Evolutionary conservation across 2,329 filamentous ascomycete species (phyloP), one percentile per base, ranked within the genome.

Genomic region (Raffaelea arxii): DNA sequence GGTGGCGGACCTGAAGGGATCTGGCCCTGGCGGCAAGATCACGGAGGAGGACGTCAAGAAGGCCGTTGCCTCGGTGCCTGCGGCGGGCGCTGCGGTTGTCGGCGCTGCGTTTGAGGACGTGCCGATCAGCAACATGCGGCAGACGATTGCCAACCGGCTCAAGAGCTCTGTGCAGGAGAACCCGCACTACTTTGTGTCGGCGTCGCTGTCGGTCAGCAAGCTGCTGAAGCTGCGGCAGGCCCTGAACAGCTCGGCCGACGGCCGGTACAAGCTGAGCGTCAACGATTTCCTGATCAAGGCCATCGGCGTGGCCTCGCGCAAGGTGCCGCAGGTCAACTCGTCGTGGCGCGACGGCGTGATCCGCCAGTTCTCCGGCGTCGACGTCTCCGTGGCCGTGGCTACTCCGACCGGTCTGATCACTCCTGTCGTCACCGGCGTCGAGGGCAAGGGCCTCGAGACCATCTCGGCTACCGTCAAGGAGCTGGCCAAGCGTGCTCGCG

Each of bases 241-340:
- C 49, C 80, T 98, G 56, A 98, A 98, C 73, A 79, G 81, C 62
- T 82, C 86, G 12, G 75, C 87, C 41, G 84, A 95, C 53, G 92
- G 91, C 70, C 82, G 89, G 69, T 98, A 95, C 80, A 98, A 96
- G 80, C 86, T 98, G 49, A 96, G 90, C n/a, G 88, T 98, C 70
- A 98, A 98, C 71, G 92, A 98, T 71, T 95, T 98, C 78, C 77
- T 98, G 53, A 88, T 98, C 78, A 98, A 98, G 80, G 92, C 91
- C 57, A 86, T 91, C 49, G 86, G 80, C 49, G 74, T 86, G 53
- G 92, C 92, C 52, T 88, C 84, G 64, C 84, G 84, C 72, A 96
- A 95, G 78, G 90, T 97, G 42, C 92, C 92, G 49, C 79, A 86
- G 54, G 92, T 90, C 69, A 98, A 98, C 79, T 90, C 90, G 43